These are phyloP conservation scores for Penicillium bialowiezense DNA, from an alignment of 495 filamentous ascomycete species.

Conservation along the genomic window DNA sequence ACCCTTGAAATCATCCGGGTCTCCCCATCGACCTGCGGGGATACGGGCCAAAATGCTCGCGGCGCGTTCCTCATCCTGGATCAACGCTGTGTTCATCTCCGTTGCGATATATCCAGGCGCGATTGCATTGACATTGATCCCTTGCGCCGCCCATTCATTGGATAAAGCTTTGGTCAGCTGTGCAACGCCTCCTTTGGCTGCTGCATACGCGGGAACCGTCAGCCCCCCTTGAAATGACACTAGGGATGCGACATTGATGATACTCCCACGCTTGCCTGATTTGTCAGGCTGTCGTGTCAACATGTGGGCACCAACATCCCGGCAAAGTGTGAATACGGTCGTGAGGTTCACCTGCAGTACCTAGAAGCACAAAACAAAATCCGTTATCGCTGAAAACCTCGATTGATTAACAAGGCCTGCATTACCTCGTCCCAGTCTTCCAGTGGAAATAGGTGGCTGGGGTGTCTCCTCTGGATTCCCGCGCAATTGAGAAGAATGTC, in stretches of 20 bases:
- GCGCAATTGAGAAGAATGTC: constrained; percentile 82
- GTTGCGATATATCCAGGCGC: constrained; percentile 84
- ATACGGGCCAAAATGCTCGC: constrained; percentile 79
- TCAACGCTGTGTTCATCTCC: constrained; percentile 86
- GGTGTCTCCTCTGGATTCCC: constrained; percentile 79
- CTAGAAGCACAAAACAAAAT: constrained; percentile 23
- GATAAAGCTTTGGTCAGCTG: constrained; percentile 85
- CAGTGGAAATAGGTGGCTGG: constrained; percentile 73
- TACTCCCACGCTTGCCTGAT: constrained; percentile 61
- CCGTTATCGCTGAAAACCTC: background rate
- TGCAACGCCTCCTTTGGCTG: constrained; percentile 80
- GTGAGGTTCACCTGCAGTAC: constrained; percentile 84
- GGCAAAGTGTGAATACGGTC: constrained; percentile 77
- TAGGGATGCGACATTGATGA: constrained; percentile 84
- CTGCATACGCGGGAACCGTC: constrained; percentile 88
- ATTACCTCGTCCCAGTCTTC: constrained; percentile 75
- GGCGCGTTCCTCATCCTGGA: constrained; percentile 67
- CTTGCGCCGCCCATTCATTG: constrained; percentile 80
- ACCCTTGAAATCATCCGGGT: constrained; percentile 86
- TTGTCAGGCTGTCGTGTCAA: constrained; percentile 54
- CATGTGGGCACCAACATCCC: constrained; percentile 82
- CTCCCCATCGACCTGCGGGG: constrained; percentile 83
- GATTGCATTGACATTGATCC: constrained; percentile 78
- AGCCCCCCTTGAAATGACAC: constrained; percentile 89
- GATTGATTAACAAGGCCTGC: background rate